Conservation (phyloP, 164 flowering plant species). For the Nymphaea thermarum region DNA sequence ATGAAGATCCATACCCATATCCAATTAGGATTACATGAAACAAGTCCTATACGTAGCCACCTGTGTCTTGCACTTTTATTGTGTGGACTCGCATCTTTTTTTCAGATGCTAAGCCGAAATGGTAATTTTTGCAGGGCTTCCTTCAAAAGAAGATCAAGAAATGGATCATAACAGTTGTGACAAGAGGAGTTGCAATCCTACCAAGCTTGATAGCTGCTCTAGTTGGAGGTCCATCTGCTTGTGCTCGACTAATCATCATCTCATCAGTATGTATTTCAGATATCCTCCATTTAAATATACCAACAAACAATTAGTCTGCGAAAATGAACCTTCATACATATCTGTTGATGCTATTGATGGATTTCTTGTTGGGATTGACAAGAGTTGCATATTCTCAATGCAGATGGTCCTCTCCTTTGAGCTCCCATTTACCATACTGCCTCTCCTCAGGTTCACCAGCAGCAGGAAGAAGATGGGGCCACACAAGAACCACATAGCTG, state of each 20-base stretch:
- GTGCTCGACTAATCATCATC: slow-evolving; percentile 64
- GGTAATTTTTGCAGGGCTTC: slow-evolving; percentile 38
- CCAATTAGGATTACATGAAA: too few relatives aligned
- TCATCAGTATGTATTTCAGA: slow-evolving; percentile 39
- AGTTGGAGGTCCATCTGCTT: slow-evolving; percentile 67
- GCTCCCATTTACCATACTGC: slow-evolving; percentile 88
- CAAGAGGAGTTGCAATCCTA: slow-evolving; percentile 57
- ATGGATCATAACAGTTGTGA: slow-evolving; percentile 62
- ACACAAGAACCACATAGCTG: slow-evolving; percentile 67
- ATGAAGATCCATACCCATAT: too few relatives aligned
- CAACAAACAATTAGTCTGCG: not conserved
- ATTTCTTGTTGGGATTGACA: too few relatives aligned
- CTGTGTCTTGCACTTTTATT: too few relatives aligned
- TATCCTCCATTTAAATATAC: not conserved
- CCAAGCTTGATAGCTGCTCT: slow-evolving; percentile 68
- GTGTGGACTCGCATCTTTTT: too few relatives aligned
- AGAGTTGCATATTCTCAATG: not conserved
- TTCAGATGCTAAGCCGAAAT: too few relatives aligned
- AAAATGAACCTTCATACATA: not conserved
- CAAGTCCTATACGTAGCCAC: too few relatives aligned
- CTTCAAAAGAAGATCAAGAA: slow-evolving; percentile 55
- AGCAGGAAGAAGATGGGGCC: slow-evolving; percentile 91
- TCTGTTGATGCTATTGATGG: too few relatives aligned
- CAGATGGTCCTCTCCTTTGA: slow-evolving; percentile 96
- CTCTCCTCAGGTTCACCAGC: slow-evolving; percentile 92